Evolutionary conservation across 257 asterid species (phyloP), one percentile per base, ranked within the genome.

Genomic region (Nicotiana noctiflora): DNA sequence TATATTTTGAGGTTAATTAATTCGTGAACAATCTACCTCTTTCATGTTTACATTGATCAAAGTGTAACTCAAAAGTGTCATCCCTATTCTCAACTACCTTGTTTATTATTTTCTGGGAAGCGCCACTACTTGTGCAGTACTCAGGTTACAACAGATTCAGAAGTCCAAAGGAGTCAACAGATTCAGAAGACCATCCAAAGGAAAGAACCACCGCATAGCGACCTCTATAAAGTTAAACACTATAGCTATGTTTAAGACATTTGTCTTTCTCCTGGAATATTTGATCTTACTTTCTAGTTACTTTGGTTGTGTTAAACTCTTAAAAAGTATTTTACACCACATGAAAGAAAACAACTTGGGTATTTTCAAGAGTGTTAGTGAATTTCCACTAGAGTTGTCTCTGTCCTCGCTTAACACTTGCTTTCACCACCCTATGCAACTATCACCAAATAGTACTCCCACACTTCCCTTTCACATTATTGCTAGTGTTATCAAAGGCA

Each of bases 401-500:
- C 21, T 12, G 18, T 70, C 77, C 19, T 70, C 21, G 19, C 19
- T 70, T 70, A 70, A 70, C 19, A n/a, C 57, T 19, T 21, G 1
- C 21, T 44, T 67, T 68, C 76, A n/a, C n/a, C 76, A 68, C 37
- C 21, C 76, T 37, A 11, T 37, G 5, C 0, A 68, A 40, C 76
- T 67, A 67, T 68, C 19, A 68, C 56, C 11, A 19, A 5, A 46
- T 32, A 68, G 76, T 19, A 51, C 37, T 49, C 13, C 32, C 76
- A 37, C 0, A 67, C 18, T 18, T n/a, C 0, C 56, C 55, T 19
- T n/a, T 67, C 31, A 1, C 31, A 37, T 68, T 2, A n/a, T 37
- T 68, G 31, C 23, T 74, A 84, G 51, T 15, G 70, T 60, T 89
- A 25, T n/a, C n/a, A n/a, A n/a, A n/a, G n/a, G n/a, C n/a, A n/a